Evolutionary conservation across 2,329 filamentous ascomycete genomes (phyloP), one percentile per base, ranked within the genome.

Genomic region (Ustulina deusta): DNA sequence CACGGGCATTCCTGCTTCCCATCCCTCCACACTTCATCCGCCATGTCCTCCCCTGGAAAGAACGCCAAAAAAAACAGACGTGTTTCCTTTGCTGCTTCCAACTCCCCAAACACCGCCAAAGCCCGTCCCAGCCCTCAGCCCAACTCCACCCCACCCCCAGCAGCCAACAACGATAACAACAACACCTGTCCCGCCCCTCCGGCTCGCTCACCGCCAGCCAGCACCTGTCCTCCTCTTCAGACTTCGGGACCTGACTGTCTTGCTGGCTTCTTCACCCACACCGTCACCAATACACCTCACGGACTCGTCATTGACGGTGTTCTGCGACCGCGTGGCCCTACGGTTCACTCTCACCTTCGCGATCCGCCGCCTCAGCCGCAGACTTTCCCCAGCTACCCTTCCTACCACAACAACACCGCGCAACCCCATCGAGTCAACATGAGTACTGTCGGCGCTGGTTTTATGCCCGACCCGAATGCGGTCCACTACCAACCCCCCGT

Each of bases 401-500:
- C 38, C 29, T 63, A 64, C 22, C 29, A 52, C n/a, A 36, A 29
- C 58, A 60, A 72, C 62, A 63, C 56, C 46, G 63, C 66, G 48
- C 60, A 58, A 44, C 72, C 65, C 20, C 65, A 52, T 65, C 70
- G 63, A 48, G 40, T 69, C 72, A 72, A 65, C 69, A 81, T 80
- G 80, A 79, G 78, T 61, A 79, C 80, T 65, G 85, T 85, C 71
- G 78, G 79, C 68, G 82, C 82, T 71, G 69, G 78, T n/a, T 75
- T 72, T n/a, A 83, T 81, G 70, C 79, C 81, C 48, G 76, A 79
- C 34, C 74, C 70, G 0, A 57, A 74, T 55, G 84, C 84, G 61
- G 75, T 85, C 57, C 83, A 86, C 75, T 89, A 86, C 73, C 85
- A 89, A 73, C 88, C 87, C 0, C 87, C 85, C 32, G 85, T 87